Evolutionary conservation across 805 yeast genomes (phyloP).

Genomic region (Kluyveromyces lactis): DNA sequence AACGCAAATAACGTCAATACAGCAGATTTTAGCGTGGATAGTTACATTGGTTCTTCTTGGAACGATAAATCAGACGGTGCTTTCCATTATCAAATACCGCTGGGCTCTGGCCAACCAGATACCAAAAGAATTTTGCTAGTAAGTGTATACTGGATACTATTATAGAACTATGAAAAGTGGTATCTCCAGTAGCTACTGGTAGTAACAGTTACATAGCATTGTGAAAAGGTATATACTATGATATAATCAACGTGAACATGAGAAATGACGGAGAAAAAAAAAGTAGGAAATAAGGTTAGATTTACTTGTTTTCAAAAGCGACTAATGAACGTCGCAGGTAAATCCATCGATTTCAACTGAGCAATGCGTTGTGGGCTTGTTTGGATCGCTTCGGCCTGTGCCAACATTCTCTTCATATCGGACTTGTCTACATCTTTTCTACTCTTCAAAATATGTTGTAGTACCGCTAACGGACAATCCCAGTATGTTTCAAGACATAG

Average conservation of each 20-base stretch:
- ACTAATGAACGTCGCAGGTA: slow-evolving; percentile 21
- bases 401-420: slow-evolving; percentile 14
- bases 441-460: slow-evolving; percentile 51
- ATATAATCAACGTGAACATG: too few relatives aligned
- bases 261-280: too few relatives aligned
- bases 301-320: too few relatives aligned
- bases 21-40: slow-evolving; percentile 17
- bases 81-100: slow-evolving; percentile 29
- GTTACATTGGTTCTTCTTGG: slow-evolving; percentile 49
- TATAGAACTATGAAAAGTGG: too few relatives aligned
- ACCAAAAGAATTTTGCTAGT: slow-evolving; percentile 16
- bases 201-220: too few relatives aligned
- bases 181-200: too few relatives aligned
- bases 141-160: slow-evolving; percentile 25
- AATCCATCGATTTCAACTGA: slow-evolving; percentile 12
- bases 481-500: slow-evolving; percentile 57
- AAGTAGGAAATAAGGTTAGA: too few relatives aligned
- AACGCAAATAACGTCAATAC: slow-evolving; percentile 17
- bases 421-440: slow-evolving; percentile 32
- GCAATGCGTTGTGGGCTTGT: slow-evolving; percentile 16
- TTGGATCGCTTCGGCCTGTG: slow-evolving; percentile 12
- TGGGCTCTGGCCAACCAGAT: slow-evolving; percentile 5
- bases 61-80: slow-evolving; percentile 48
- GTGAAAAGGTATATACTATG: too few relatives aligned
- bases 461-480: slow-evolving; percentile 67